Conservation (phyloP, 2,329 filamentous ascomycete genomes). For the Pseudonectria buxi region DNA sequence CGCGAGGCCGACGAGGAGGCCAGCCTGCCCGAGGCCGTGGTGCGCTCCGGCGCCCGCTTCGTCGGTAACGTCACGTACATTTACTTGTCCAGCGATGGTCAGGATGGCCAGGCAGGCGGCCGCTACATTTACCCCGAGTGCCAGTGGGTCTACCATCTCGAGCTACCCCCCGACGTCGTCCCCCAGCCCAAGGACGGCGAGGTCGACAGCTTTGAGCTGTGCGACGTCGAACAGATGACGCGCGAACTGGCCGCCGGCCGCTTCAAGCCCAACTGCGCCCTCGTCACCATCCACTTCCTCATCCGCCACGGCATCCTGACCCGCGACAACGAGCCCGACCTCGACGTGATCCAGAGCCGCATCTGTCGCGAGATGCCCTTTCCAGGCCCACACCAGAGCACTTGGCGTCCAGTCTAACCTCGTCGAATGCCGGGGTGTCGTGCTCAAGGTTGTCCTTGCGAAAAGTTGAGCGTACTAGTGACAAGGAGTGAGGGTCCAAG, state of each 20-base stretch:
- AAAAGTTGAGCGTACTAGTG: slow-evolving; percentile 1
- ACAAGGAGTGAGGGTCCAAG: neutral
- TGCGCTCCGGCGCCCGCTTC: slow-evolving; percentile 52
- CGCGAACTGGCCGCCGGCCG: slow-evolving; percentile 61
- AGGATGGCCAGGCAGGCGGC: slow-evolving; percentile 65
- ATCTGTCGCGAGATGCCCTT: slow-evolving; percentile 78
- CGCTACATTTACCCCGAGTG: slow-evolving; percentile 83
- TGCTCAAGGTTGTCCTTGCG: no score
- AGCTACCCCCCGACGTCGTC: slow-evolving; percentile 60
- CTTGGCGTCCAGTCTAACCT: slow-evolving; percentile 21
- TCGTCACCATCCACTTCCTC: slow-evolving; percentile 85
- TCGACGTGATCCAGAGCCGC: slow-evolving; percentile 65
- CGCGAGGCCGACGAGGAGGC: slow-evolving; percentile 89
- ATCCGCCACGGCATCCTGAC: slow-evolving; percentile 77
- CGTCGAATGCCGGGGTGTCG: neutral
- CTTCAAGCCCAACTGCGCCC: slow-evolving; percentile 90
- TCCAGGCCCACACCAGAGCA: slow-evolving; percentile 54
- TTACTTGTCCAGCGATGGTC: slow-evolving; percentile 66
- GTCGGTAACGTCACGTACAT: slow-evolving; percentile 77
- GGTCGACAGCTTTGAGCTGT: slow-evolving; percentile 76
- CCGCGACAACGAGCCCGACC: slow-evolving; percentile 69
- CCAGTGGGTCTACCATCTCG: slow-evolving; percentile 86
- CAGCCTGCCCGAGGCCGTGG: slow-evolving; percentile 62
- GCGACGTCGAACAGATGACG: slow-evolving; percentile 69
- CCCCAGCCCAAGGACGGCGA: slow-evolving; percentile 81